phyloP scores from a whole-genome alignment of 768 basidiomycete genomes.

The Strobilomyces dryophilus region DNA sequence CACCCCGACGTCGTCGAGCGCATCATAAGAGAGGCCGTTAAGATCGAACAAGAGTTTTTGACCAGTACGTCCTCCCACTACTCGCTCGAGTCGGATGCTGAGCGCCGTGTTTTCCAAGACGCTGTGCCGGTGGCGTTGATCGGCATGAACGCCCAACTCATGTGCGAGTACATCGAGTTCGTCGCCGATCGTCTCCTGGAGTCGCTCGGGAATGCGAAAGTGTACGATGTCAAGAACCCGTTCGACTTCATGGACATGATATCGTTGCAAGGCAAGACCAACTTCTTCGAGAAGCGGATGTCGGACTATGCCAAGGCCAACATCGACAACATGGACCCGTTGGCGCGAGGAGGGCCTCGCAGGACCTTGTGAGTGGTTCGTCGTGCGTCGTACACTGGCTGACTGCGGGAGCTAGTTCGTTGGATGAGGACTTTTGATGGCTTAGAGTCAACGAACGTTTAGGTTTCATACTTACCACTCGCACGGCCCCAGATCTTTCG shows the following conservation, averaged over 20 bases:
- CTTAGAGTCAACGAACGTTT: background rate
- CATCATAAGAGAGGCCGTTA: conserved; percentile 80
- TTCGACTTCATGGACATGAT: conserved; percentile 95
- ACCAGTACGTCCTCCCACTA: conserved; percentile 45
- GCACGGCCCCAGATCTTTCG: too few relatives aligned
- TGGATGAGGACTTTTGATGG: conserved; percentile 19
- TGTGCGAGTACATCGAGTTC: conserved; percentile 89
- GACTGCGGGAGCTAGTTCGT: conserved; percentile 1
- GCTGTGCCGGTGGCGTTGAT: conserved; percentile 82
- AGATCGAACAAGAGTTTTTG: conserved; percentile 81
- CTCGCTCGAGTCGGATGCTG: background rate
- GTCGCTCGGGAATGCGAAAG: conserved; percentile 77
- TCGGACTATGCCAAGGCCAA: conserved; percentile 72
- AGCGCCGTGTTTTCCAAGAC: conserved; percentile 39
- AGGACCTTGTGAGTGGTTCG: conserved; percentile 35
- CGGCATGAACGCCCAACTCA: conserved; percentile 83
- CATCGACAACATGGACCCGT: conserved; percentile 34
- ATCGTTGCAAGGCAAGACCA: conserved; percentile 90
- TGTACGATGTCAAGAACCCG: conserved; percentile 73
- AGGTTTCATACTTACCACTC: background rate
- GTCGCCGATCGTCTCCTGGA: conserved; percentile 86
- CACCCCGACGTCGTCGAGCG: conserved; percentile 66
- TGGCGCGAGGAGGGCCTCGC: background rate
- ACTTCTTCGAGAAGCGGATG: conserved; percentile 93
- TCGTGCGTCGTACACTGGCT: too few relatives aligned